These are phyloP conservation scores for Globisporangium spiculum DNA, from an alignment of 352 stramenopile species.

Conservation along the genomic window DNA sequence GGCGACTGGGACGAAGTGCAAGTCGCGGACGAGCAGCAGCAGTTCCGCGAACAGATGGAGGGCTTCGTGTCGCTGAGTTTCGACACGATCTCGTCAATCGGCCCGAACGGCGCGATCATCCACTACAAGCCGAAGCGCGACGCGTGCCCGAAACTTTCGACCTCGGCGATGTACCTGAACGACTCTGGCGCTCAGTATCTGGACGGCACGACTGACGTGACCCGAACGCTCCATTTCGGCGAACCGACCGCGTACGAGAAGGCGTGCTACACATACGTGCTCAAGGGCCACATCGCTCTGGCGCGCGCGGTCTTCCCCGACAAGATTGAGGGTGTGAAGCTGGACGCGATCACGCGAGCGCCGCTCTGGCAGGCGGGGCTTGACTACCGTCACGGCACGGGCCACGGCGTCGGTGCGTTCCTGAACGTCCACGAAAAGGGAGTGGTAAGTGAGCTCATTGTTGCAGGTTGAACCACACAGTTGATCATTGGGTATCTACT, in stretches of 20 bases:
- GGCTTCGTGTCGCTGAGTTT: slow-evolving; percentile 95
- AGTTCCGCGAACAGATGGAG: slow-evolving; percentile 80
- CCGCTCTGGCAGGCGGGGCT: slow-evolving; percentile 93
- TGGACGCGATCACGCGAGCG: slow-evolving; percentile 96
- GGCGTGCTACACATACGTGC: slow-evolving; percentile 95
- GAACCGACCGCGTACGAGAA: slow-evolving; percentile 90
- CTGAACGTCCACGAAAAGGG: slow-evolving; percentile 97
- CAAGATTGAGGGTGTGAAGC: slow-evolving; percentile 92
- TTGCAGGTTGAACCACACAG: not conserved
- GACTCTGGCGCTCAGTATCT: slow-evolving; percentile 99
- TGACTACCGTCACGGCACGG: slow-evolving; percentile 98
- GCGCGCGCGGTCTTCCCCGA: slow-evolving; percentile 84
- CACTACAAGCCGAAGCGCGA: slow-evolving; percentile 89
- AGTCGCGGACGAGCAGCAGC: slow-evolving; percentile 91
- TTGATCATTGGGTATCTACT: slow-evolving; percentile 1
- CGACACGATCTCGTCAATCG: slow-evolving; percentile 97
- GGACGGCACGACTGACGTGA: slow-evolving; percentile 99
- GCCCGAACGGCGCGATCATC: slow-evolving; percentile 97
- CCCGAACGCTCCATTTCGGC: slow-evolving; percentile 97
- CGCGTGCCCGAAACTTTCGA: slow-evolving; percentile 85
- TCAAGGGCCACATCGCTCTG: slow-evolving; percentile 97
- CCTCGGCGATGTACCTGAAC: slow-evolving; percentile 95
- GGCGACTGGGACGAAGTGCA: slow-evolving; percentile 75
- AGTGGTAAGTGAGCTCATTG: slow-evolving; percentile 31
- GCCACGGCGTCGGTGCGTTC: slow-evolving; percentile 96